These are phyloP conservation scores for Linnemannia zychae DNA, from an alignment of 192 early-diverging fungal species.

Conservation along the genomic window DNA sequence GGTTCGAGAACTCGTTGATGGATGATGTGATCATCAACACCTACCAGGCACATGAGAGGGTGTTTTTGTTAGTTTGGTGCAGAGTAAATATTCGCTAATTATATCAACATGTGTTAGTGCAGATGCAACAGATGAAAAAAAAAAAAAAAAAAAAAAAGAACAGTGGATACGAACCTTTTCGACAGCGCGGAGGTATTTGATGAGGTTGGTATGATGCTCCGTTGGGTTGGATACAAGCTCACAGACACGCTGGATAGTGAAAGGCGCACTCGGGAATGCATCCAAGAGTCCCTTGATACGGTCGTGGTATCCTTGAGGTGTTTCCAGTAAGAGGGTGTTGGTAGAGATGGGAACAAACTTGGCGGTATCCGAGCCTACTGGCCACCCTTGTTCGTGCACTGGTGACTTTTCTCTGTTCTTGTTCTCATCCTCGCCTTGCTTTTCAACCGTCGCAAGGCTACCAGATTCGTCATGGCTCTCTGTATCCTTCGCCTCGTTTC, in stretches of 20 bases:
- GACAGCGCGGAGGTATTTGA: slow-evolving; percentile 60
- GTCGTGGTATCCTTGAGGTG: slow-evolving; percentile 45
- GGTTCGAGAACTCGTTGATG: slow-evolving; percentile 48
- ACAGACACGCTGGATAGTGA: slow-evolving; percentile 61
- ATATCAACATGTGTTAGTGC: neutral
- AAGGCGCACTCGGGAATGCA: slow-evolving; percentile 54
- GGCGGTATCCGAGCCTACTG: neutral
- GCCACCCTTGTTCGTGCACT: slow-evolving; percentile 2
- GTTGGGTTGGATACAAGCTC: slow-evolving; percentile 52
- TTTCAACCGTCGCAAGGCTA: neutral
- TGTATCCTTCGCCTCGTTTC: neutral
- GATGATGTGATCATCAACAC: slow-evolving; percentile 56
- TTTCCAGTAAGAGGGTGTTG: slow-evolving; percentile 48
- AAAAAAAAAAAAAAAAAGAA: too few relatives aligned
- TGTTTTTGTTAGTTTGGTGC: neutral
- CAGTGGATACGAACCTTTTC: slow-evolving; percentile 59
- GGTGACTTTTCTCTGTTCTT: neutral
- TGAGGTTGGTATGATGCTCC: slow-evolving; percentile 54
- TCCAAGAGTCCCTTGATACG: slow-evolving; percentile 45
- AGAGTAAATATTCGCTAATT: neutral
- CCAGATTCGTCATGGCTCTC: neutral
- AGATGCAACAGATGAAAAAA: neutral
- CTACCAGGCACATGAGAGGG: slow-evolving; percentile 8
- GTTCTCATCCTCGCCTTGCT: neutral
- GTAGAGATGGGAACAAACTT: slow-evolving; percentile 43